Evolutionary conservation across 176 grass and related monocot genomes (phyloP).

Genomic region (Eleusine indica): DNA sequence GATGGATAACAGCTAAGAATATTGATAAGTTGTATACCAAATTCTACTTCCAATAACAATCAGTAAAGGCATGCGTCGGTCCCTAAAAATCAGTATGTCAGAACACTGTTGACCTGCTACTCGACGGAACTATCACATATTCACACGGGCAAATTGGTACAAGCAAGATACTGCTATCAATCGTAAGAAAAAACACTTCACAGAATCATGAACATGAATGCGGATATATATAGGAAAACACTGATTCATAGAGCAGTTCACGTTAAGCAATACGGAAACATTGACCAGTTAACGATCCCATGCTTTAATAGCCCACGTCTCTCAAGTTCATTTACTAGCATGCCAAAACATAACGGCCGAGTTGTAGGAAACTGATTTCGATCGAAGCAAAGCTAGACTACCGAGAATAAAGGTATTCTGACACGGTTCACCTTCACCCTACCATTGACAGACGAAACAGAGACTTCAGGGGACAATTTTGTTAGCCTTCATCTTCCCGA

Average conservation of each 20-base stretch:
- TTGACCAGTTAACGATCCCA: background rate
- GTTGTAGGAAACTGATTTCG: background rate
- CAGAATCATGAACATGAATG: background rate
- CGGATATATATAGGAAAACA: background rate
- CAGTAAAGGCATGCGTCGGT: background rate
- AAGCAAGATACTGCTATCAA: background rate
- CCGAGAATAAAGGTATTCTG: background rate
- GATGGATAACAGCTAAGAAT: background rate
- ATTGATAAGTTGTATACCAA: background rate
- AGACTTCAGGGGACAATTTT: slow-evolving; percentile 61
- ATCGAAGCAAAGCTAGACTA: background rate
- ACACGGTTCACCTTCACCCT: background rate
- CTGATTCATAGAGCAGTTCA: too few relatives aligned
- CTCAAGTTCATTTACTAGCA: background rate
- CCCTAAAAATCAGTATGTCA: too few relatives aligned
- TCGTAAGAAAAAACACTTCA: background rate
- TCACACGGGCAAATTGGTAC: background rate
- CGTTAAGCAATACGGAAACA: too few relatives aligned
- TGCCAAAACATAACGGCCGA: background rate
- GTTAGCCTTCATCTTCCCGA: slow-evolving; percentile 71
- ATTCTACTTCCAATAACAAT: background rate
- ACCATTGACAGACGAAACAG: background rate
- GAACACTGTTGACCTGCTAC: background rate
- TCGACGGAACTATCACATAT: background rate
- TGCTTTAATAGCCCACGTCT: background rate